Conservation (phyloP, 2,329 filamentous ascomycete species). For the Aspergillus jensenii region DNA sequence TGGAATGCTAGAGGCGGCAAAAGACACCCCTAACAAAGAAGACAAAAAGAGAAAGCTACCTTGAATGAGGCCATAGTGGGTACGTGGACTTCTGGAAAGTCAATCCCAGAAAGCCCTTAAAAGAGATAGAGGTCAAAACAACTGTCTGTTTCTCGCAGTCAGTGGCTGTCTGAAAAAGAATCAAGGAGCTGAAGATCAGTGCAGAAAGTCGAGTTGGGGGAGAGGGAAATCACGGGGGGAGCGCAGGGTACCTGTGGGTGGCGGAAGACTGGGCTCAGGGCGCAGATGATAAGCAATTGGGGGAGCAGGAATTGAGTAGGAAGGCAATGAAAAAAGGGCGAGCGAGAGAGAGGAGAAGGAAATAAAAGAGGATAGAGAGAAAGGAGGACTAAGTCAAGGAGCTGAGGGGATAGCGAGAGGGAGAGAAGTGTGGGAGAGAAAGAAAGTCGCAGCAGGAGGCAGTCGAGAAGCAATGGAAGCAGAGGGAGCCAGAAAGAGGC, state of each 20-base stretch:
- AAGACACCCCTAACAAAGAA: conserved; percentile 4
- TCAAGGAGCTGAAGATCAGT: conserved; percentile 1
- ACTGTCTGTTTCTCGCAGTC: conserved; percentile 1
- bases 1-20: conserved; percentile 6
- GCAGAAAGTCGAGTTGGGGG: conserved; percentile 8
- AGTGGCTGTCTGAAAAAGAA: conserved; percentile 1
- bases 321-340: conserved; percentile 7
- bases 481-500: not conserved
- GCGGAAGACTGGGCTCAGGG: conserved; percentile 12
- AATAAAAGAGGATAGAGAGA: conserved; percentile 7
- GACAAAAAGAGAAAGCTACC: conserved; percentile 24
- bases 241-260: conserved; percentile 16
- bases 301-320: conserved; percentile 7
- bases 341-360: conserved; percentile 8
- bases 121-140: conserved; percentile 9
- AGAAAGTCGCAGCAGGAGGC: conserved; percentile 12
- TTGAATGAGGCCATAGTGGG: conserved; percentile 42
- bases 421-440: conserved; percentile 19
- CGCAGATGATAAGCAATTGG: conserved; percentile 13
- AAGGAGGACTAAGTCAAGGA: conserved; percentile 11
- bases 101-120: conserved; percentile 26
- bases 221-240: conserved; percentile 3
- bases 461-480: conserved; percentile 5
- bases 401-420: conserved; percentile 22
- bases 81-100: conserved; percentile 31